A percentile compares a stretch with the other conserved stretches of the same genome.
Evolutionary conservation across 2,329 filamentous ascomycete genomes (phyloP).

Genomic region (Colletotrichum sp.): DNA sequence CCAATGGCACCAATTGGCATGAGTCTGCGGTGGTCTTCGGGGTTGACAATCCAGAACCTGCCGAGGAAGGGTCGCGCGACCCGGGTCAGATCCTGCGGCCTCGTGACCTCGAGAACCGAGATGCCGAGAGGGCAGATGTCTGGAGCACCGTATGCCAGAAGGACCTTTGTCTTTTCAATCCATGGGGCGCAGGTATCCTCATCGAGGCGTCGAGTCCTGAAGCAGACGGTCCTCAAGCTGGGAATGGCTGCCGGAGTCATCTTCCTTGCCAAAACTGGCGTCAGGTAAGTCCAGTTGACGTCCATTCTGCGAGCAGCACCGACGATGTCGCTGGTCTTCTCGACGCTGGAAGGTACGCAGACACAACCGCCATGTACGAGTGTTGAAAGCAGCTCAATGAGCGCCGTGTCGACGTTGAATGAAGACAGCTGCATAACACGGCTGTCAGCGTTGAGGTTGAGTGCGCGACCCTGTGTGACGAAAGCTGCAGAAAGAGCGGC

Average conservation of each 20-base stretch:
- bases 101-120: slow-evolving; percentile 49
- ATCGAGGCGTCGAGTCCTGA: slow-evolving; percentile 55
- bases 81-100: slow-evolving; percentile 39
- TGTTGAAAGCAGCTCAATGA: slow-evolving; percentile 57
- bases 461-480: slow-evolving; percentile 52
- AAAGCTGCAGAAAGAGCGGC: slow-evolving; percentile 60
- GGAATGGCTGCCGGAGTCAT: slow-evolving; percentile 42
- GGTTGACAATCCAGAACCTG: slow-evolving; percentile 58
- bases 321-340: slow-evolving; percentile 54
- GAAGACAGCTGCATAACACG: slow-evolving; percentile 62
- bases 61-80: slow-evolving; percentile 55
- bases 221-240: slow-evolving; percentile 45
- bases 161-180: slow-evolving; percentile 48
- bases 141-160: slow-evolving; percentile 57
- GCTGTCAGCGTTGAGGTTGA: slow-evolving; percentile 54
- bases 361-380: slow-evolving; percentile 63
- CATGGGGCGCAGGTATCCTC: slow-evolving; percentile 53
- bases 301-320: slow-evolving; percentile 55
- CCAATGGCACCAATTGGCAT: slow-evolving; percentile 60
- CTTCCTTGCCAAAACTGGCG: slow-evolving; percentile 60
- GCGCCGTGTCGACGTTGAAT: slow-evolving; percentile 57
- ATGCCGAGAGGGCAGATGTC: slow-evolving; percentile 58
- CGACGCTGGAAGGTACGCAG: slow-evolving; percentile 58
- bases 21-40: slow-evolving; percentile 53
- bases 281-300: slow-evolving; percentile 60